Percentiles rank a stretch among this genome's conserved stretches.
Evolutionary conservation across 2,329 filamentous ascomycete genomes (phyloP).

Genomic region (Ceratocystis huliohia): DNA sequence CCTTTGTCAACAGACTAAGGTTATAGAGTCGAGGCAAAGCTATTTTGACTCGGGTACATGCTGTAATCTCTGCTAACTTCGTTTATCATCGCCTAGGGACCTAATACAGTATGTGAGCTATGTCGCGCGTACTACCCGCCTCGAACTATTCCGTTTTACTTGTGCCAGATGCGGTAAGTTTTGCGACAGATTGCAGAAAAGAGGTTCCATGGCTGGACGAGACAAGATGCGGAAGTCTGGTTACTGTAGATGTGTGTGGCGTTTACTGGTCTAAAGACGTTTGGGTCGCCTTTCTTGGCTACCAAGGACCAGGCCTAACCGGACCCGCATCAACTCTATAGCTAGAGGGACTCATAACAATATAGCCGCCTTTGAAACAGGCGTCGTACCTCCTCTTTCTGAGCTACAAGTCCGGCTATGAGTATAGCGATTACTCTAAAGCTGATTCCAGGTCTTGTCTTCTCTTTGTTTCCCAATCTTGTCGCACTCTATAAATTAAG

Average conservation of each 20-base stretch:
- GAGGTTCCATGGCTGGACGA: conserved; percentile 32
- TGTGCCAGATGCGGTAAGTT: conserved; percentile 34
- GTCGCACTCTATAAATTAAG: conserved; percentile 30
- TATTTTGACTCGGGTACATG: conserved; percentile 28
- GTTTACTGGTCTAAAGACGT: conserved; percentile 36
- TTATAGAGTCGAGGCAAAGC: conserved; percentile 30
- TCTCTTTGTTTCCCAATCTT: conserved; percentile 22
- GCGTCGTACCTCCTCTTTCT: conserved; percentile 37
- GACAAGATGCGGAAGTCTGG: conserved; percentile 31
- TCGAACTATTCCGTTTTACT: conserved; percentile 21
- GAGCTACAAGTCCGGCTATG: conserved; percentile 39
- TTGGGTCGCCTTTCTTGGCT: conserved; percentile 36
- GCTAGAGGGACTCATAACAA: background rate
- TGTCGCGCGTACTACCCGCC: background rate
- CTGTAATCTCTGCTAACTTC: background rate
- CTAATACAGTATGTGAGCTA: background rate
- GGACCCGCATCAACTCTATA: background rate
- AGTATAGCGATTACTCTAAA: conserved; percentile 32
- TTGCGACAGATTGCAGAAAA: conserved; percentile 37
- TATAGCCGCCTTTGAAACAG: conserved; percentile 20
- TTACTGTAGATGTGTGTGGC: conserved; percentile 39
- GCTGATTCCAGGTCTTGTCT: conserved; percentile 23
- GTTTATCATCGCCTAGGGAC: conserved; percentile 8
- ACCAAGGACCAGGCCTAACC: conserved; percentile 35
- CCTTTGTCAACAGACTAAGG: conserved; percentile 37